These are phyloP conservation scores for Eucalyptus shirleyi DNA, from an alignment of 345 rosid species.

Conservation along the genomic window DNA sequence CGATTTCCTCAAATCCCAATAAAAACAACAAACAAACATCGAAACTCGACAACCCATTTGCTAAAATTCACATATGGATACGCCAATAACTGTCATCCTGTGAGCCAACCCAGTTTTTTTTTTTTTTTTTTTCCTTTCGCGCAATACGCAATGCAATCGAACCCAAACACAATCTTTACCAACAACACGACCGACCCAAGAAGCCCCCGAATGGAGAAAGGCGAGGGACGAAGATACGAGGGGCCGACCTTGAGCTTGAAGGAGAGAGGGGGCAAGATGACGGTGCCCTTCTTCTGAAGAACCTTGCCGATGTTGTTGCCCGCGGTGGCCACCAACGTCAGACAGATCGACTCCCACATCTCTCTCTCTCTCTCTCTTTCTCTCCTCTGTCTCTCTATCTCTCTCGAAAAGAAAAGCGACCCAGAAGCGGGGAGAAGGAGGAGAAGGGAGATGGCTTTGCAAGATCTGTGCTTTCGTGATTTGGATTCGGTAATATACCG, in stretches of 20 bases:
- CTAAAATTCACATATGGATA: background rate
- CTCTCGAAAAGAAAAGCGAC: background rate
- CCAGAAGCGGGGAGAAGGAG: background rate
- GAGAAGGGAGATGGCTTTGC: background rate
- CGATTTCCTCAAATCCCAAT: background rate
- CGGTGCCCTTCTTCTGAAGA: slow-evolving; percentile 94
- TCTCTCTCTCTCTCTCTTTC: background rate
- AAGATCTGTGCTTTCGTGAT: background rate
- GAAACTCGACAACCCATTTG: background rate
- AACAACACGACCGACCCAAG: background rate
- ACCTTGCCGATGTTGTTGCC: slow-evolving; percentile 96
- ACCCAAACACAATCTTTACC: background rate
- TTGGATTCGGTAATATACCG: background rate
- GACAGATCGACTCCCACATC: slow-evolving; percentile 89
- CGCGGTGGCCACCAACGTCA: slow-evolving; percentile 90
- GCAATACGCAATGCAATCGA: background rate
- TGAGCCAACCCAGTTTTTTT: background rate
- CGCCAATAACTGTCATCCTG: background rate
- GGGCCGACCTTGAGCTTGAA: slow-evolving; percentile 75
- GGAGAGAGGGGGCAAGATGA: slow-evolving; percentile 93
- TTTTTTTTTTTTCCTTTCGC: background rate
- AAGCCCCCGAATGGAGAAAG: background rate
- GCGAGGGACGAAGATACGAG: background rate
- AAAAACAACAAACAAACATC: background rate
- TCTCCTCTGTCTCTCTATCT: background rate